These are phyloP conservation scores for Penicillium bovifimosum DNA, from an alignment of 495 filamentous ascomycete genomes.

Conservation along the genomic window DNA sequence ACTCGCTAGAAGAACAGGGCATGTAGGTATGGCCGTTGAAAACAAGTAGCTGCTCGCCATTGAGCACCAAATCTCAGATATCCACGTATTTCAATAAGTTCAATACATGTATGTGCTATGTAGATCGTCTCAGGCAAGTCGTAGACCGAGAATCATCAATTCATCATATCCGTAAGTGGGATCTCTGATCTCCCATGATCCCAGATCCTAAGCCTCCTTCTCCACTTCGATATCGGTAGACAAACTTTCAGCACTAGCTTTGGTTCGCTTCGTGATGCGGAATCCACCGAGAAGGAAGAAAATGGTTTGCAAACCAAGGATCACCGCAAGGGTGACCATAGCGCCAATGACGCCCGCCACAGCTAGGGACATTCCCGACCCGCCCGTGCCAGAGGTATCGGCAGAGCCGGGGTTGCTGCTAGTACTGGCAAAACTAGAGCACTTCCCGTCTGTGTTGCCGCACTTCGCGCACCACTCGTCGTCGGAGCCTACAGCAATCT, in stretches of 20 bases:
- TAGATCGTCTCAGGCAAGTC: slow-evolving; percentile 5
- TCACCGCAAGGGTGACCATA: slow-evolving; percentile 53
- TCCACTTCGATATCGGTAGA: slow-evolving; percentile 7
- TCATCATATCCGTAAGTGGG: neutral
- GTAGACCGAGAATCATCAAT: slow-evolving; percentile 3
- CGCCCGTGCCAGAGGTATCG: slow-evolving; percentile 6
- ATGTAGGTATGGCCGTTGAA: no score
- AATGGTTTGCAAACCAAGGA: slow-evolving; percentile 44
- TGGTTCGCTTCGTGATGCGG: slow-evolving; percentile 23
- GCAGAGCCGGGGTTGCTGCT: slow-evolving; percentile 5
- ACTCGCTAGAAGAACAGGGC: no score
- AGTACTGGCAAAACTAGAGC: slow-evolving; percentile 12
- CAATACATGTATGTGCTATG: slow-evolving; percentile 2
- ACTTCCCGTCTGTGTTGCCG: slow-evolving; percentile 38
- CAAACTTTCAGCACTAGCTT: slow-evolving; percentile 5
- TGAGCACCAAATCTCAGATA: slow-evolving; percentile 2
- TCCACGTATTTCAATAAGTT: slow-evolving; percentile 8
- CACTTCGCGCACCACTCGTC: slow-evolving; percentile 43
- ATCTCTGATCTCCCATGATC: neutral
- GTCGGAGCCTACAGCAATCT: slow-evolving; percentile 34
- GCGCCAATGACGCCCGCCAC: slow-evolving; percentile 58
- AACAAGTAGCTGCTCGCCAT: no score
- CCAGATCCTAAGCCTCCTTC: slow-evolving; percentile 12
- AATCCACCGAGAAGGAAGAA: slow-evolving; percentile 37
- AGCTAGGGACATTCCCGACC: slow-evolving; percentile 32